Base-by-base conservation (phyloP, 768 basidiomycete species). In the Infundibulicybe gibba region DNA sequence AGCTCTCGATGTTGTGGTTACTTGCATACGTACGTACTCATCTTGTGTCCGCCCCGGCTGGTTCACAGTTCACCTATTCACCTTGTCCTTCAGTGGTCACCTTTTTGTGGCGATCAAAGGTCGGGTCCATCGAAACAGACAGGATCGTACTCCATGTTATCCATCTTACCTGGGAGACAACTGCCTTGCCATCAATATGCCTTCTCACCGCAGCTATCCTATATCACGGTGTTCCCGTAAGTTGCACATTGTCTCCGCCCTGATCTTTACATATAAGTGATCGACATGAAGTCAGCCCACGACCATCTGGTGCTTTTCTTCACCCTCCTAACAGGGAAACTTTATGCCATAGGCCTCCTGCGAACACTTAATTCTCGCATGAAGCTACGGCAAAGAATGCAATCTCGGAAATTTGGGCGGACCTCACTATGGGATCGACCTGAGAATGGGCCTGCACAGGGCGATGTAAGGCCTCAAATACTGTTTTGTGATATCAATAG, bases 301-400 rank as follows among this genome's bases (percentile, higher is more conserved):
- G n/a, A 69, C 45, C 66, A 73, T 51, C 61, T 78, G 6, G 68
- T 74, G 30, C 54, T 78, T 5, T 70, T 79, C 51, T 79, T 80
- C 54, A 62, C 72, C 31, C 55, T 79, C 14, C 57, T 76, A 41
- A 74, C 75, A 3, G 76, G 77, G 32, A 80, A 80, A 54, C 63
- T 80, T 48, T 79, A 74, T 38, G 53, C 62, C 3, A 63, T 72
- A 35, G 72, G 70, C 10, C 61, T 71, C 56, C 55, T 72, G 32
- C 66, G 68, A 17, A 68, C 68, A 1, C 55, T 74, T 32, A 72
- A 70, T 45, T 63, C 65, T 9, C 57, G 70, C 16, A 52, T 51
- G 20, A 63, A 59, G 41, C 56, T 72, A n/a, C 65, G 69, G 31
- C 43, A 61, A 33, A 55, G 59, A 32, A 66, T 78, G 54, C 61